Evolutionary conservation across 306 rosid species (phyloP).

Genomic region (Vicia villosa): DNA sequence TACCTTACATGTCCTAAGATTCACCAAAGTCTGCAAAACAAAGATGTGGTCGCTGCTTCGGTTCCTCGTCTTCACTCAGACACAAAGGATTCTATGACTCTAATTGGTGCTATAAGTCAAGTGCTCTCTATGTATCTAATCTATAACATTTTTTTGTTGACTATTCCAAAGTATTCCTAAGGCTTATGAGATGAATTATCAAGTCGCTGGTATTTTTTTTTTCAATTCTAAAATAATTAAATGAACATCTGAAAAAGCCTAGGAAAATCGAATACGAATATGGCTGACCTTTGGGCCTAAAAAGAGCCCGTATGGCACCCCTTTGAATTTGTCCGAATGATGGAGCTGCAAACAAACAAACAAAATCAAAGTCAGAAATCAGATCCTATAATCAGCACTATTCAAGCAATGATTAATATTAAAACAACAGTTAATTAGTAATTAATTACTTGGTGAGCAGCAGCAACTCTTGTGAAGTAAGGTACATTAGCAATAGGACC

Average conservation of each 20-base stretch:
- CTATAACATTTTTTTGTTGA: no score
- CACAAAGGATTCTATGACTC: no score
- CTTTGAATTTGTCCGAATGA: conserved; percentile 85
- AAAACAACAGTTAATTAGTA: neutral
- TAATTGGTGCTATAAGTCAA: no score
- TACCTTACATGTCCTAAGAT: no score
- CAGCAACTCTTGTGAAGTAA: conserved; percentile 82
- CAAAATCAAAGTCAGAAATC: conserved; percentile 32
- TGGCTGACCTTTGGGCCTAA: conserved; percentile 79
- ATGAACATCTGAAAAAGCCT: neutral
- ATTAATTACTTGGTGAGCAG: conserved; percentile 79
- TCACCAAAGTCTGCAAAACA: no score
- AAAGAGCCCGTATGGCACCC: conserved; percentile 95
- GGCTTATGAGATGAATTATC: neutral
- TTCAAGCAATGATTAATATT: no score
- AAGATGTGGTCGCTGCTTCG: no score
- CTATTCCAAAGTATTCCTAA: no score
- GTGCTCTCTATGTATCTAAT: no score
- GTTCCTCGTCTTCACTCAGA: no score
- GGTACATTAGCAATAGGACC: conserved; percentile 99
- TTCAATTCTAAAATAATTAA: neutral
- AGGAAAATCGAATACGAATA: neutral
- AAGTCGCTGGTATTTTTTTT: neutral
- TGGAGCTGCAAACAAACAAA: conserved; percentile 75
- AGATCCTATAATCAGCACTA: neutral